phyloP scores from a whole-genome alignment of 768 basidiomycete species.

The Hemileccinum impolitum region DNA sequence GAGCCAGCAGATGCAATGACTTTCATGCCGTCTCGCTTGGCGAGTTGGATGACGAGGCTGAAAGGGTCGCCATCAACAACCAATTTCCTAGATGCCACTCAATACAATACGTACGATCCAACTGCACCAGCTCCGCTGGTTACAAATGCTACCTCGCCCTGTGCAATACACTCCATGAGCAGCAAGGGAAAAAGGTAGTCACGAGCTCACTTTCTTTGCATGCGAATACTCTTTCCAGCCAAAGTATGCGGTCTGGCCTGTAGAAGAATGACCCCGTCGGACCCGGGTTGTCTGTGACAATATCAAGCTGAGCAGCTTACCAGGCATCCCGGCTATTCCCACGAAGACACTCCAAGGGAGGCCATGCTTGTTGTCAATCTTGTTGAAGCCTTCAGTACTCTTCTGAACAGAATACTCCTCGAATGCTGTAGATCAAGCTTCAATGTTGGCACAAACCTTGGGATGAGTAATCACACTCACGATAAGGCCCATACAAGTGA shows the following conservation, averaged over 20 bases:
- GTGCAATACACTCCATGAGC: neutral
- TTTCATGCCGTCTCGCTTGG: too few relatives aligned
- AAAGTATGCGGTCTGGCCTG: constrained; percentile 18
- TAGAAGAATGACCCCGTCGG: neutral
- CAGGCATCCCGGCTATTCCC: constrained; percentile 29
- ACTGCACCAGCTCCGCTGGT: constrained; percentile 47
- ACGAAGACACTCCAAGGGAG: constrained; percentile 29
- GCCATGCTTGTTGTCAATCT: constrained; percentile 24
- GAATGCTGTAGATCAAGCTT: constrained; percentile 31
- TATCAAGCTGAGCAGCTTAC: neutral
- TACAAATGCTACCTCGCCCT: constrained; percentile 52
- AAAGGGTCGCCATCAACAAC: neutral
- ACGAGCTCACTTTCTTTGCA: constrained; percentile 21
- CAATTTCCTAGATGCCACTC: neutral
- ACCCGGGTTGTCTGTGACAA: too few relatives aligned
- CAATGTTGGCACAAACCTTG: neutral
- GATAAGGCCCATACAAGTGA: constrained; percentile 19
- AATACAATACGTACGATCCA: constrained; percentile 46
- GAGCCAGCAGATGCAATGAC: too few relatives aligned
- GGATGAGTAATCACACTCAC: constrained; percentile 11
- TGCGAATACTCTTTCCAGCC: constrained; percentile 8
- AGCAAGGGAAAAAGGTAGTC: neutral
- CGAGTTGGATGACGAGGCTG: too few relatives aligned
- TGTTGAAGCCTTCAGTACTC: neutral
- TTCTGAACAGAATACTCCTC: constrained; percentile 15